Evolutionary conservation across 1,284 basidiomycete genomes (phyloP).

Genomic region (Malassezia yamatoensis): DNA sequence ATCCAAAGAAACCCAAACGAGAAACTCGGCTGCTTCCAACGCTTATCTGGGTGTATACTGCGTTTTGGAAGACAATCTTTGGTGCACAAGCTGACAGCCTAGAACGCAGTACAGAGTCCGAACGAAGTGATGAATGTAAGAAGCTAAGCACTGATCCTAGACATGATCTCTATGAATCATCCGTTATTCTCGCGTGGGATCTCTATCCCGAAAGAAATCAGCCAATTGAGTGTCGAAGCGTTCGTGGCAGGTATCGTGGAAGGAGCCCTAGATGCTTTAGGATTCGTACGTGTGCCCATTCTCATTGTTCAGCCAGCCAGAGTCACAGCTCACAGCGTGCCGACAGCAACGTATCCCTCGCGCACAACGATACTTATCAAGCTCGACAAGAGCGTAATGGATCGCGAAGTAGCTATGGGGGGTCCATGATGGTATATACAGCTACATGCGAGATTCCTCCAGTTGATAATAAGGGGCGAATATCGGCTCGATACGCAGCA

Average conservation of each 20-base stretch:
- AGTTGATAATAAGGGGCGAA: constrained; percentile 29
- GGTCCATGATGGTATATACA: constrained; percentile 13
- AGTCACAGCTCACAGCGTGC: constrained; percentile 90
- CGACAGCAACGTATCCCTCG: constrained; percentile 66
- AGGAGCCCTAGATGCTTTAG: constrained; percentile 85
- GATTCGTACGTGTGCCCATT: constrained; percentile 65
- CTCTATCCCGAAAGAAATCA: constrained; percentile 86
- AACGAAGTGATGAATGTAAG: constrained; percentile 77
- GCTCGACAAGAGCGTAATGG: constrained; percentile 38
- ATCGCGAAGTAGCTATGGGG: constrained; percentile 35
- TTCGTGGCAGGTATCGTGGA: constrained; percentile 95
- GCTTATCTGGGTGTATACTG: constrained; percentile 49
- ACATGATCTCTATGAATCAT: constrained; percentile 97
- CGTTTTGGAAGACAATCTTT: constrained; percentile 87
- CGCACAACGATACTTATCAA: constrained; percentile 46
- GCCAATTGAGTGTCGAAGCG: constrained; percentile 84
- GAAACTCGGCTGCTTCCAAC: constrained; percentile 39
- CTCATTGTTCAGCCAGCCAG: constrained; percentile 64
- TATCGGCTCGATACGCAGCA: constrained; percentile 30
- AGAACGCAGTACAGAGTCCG: constrained; percentile 79
- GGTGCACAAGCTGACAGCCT: constrained; percentile 85
- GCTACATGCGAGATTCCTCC: constrained; percentile 1
- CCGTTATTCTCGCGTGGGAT: constrained; percentile 82
- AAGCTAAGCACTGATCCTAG: constrained; percentile 51
- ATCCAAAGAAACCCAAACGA: constrained; percentile 34